A percentile compares a stretch with the other conserved stretches of the same genome.
These are phyloP conservation scores for Anisodus acutangulus DNA, from an alignment of 257 asterid genomes.

Conservation along the genomic window DNA sequence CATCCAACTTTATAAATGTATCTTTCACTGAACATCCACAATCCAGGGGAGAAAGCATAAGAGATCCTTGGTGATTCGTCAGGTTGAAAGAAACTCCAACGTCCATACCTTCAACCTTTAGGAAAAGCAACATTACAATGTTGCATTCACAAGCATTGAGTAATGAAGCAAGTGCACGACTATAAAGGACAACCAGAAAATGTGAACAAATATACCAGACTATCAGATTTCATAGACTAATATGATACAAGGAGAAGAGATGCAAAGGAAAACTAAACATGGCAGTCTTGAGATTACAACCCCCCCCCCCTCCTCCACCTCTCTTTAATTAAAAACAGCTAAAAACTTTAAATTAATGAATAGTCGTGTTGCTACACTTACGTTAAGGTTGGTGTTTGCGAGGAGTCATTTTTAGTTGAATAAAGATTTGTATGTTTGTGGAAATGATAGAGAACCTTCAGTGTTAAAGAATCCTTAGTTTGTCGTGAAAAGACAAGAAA, in stretches of 20 bases:
- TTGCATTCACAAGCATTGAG: conserved; percentile 16
- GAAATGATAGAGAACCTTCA: not conserved
- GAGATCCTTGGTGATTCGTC: conserved; percentile 67
- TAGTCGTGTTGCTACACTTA: not conserved
- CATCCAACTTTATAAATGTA: conserved; percentile 73
- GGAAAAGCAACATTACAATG: conserved; percentile 33
- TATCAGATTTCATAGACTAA: not conserved
- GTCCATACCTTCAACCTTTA: conserved; percentile 86
- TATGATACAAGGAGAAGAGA: conserved; percentile 8
- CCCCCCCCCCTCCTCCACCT: too few species aligned
- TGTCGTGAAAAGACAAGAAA: not conserved
- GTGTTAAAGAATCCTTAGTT: not conserved
- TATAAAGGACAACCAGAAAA: conserved; percentile 18
- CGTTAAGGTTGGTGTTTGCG: not conserved
- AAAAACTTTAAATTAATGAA: not conserved
- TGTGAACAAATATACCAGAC: not conserved
- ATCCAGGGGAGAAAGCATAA: conserved; percentile 69
- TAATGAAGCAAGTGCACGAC: conserved; percentile 16
- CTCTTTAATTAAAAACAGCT: too few species aligned
- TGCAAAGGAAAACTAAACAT: conserved; percentile 14
- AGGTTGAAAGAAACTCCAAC: conserved; percentile 67
- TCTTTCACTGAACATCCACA: conserved; percentile 77
- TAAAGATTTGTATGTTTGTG: not conserved
- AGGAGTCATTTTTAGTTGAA: not conserved
- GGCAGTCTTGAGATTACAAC: not conserved